A percentile compares a stretch with the other conserved stretches of the same genome.
Evolutionary conservation across 176 grass and related monocot genomes (phyloP).

Genomic region (Leersia perrieri): DNA sequence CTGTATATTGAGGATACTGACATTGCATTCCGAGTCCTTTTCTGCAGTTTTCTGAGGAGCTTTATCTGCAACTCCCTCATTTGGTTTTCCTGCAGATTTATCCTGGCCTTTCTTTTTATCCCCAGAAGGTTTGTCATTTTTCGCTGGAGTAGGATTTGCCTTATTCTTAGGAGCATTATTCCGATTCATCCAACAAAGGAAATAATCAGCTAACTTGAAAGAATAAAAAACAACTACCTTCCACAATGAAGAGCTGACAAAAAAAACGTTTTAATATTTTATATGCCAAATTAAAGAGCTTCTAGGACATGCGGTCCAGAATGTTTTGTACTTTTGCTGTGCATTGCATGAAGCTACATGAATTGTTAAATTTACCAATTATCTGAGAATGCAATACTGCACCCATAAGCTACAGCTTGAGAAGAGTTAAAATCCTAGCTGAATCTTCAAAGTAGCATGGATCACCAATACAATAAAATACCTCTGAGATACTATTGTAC

Average conservation of each 20-base stretch:
- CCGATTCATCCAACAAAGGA: conserved; percentile 42
- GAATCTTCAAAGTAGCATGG: conserved; percentile 20
- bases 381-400: conserved; percentile 20
- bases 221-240: neutral
- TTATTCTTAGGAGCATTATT: conserved; percentile 52
- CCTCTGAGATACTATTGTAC: neutral
- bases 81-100: conserved; percentile 47
- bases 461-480: neutral
- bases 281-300: neutral
- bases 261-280: neutral
- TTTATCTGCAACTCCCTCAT: conserved; percentile 52
- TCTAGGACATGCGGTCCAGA: neutral
- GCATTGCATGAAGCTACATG: neutral
- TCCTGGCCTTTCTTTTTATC: conserved; percentile 71
- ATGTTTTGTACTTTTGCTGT: neutral
- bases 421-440: neutral
- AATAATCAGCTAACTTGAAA: conserved; percentile 11
- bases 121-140: conserved; percentile 51
- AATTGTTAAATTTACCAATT: neutral
- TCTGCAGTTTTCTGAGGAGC: conserved; percentile 53
- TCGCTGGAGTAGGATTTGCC: conserved; percentile 29
- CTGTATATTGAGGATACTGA: conserved; percentile 87
- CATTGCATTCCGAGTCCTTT: conserved; percentile 81
- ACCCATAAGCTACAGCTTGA: neutral
- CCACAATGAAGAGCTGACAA: neutral